Percentiles rank a stretch among this genome's conserved stretches.
These are phyloP conservation scores for Globisporangium nunn DNA, from an alignment of 352 stramenopile species.

Conservation along the genomic window DNA sequence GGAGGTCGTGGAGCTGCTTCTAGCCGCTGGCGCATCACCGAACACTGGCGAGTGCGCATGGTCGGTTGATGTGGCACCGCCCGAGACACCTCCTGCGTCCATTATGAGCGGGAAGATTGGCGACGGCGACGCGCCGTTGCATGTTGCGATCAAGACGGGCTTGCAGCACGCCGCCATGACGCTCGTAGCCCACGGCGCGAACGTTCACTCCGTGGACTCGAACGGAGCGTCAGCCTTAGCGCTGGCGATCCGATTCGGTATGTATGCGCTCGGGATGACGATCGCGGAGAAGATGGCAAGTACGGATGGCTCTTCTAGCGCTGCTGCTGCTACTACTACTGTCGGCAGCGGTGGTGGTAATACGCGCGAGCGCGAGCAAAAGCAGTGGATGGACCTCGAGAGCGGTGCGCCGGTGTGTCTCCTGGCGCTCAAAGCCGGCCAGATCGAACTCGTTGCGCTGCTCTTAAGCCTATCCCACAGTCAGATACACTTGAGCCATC, in stretches of 20 bases:
- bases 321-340: not conserved
- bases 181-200: constrained; percentile 39
- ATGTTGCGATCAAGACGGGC: constrained; percentile 53
- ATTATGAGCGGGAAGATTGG: constrained; percentile 6
- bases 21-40: constrained; percentile 30
- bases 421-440: constrained; percentile 44
- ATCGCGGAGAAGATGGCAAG: constrained; percentile 9
- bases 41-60: constrained; percentile 20
- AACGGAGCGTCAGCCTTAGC: constrained; percentile 30
- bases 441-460: constrained; percentile 51
- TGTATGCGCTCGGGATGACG: constrained; percentile 41
- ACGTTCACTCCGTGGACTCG: constrained; percentile 32
- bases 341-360: not conserved
- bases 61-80: constrained; percentile 1
- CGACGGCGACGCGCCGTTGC: constrained; percentile 36
- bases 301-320: not conserved
- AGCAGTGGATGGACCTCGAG: constrained; percentile 43
- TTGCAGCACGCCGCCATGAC: constrained; percentile 30
- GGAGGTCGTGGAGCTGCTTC: constrained; percentile 38
- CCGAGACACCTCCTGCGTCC: not conserved
- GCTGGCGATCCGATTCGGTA: constrained; percentile 47
- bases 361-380: not conserved
- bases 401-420: constrained; percentile 31
- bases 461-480: constrained; percentile 32
- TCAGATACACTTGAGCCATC: constrained; percentile 17